Percentiles rank a stretch among this genome's conserved stretches.
phyloP scores from a whole-genome alignment of 805 yeast genomes.

The Candida alai region DNA sequence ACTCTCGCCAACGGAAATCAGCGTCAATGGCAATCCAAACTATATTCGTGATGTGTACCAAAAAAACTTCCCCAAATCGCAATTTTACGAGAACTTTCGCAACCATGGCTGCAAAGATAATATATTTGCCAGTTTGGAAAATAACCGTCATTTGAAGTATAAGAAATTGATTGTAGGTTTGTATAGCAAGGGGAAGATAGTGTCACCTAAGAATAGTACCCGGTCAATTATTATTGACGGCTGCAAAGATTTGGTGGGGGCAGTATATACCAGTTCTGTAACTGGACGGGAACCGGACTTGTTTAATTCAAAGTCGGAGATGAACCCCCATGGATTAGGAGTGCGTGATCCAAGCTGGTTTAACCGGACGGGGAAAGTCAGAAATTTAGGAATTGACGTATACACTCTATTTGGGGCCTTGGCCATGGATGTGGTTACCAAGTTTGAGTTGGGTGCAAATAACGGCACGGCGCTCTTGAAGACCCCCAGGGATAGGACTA shows the following conservation, averaged over 20 bases:
- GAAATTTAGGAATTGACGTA: conserved; percentile 47
- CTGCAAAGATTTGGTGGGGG: conserved; percentile 22
- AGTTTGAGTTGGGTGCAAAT: conserved; percentile 53
- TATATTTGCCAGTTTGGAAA: conserved; percentile 54
- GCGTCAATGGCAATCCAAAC: conserved; percentile 48
- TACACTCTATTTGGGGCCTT: conserved; percentile 62
- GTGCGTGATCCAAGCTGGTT: conserved; percentile 28
- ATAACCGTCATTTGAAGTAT: conserved; percentile 41
- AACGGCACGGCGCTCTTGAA: conserved; percentile 44
- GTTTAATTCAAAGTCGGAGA: conserved; percentile 28
- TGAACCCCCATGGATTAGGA: conserved; percentile 34
- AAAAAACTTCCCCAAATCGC: conserved; percentile 51
- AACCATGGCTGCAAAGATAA: conserved; percentile 52
- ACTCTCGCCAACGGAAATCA: conserved; percentile 58
- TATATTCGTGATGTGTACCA: conserved; percentile 54
- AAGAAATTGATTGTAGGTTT: conserved; percentile 29
- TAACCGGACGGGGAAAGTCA: conserved; percentile 13
- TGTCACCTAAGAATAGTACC: conserved; percentile 26
- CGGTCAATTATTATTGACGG: conserved; percentile 24
- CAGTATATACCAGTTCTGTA: conserved; percentile 26
- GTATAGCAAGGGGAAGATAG: conserved; percentile 34
- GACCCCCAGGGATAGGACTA: conserved; percentile 35
- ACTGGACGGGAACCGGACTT: conserved; percentile 30
- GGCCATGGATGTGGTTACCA: conserved; percentile 68
- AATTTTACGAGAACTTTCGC: conserved; percentile 56